phyloP scores from a whole-genome alignment of 345 rosid genomes.

The Salix purpurea region DNA sequence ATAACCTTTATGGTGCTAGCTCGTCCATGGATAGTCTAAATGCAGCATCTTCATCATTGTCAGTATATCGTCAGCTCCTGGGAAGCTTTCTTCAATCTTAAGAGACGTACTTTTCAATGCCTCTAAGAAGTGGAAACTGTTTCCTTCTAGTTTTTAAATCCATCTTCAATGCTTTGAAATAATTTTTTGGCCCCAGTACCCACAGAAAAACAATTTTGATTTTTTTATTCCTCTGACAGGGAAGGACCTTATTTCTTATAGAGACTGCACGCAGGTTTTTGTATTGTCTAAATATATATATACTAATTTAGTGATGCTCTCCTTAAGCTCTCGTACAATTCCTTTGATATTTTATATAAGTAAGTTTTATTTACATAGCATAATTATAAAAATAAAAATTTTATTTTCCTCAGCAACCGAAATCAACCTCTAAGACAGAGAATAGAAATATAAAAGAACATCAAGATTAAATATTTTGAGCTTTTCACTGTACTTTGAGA shows the following conservation, averaged over 20 bases:
- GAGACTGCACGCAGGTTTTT: slow-evolving; percentile 10
- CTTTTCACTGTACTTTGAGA: no score
- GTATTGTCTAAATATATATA: background rate
- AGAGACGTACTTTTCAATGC: background rate
- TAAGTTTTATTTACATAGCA: no score
- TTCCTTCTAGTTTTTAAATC: background rate
- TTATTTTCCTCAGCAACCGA: no score
- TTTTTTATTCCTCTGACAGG: background rate
- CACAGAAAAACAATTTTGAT: background rate
- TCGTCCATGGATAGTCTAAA: slow-evolving; percentile 33
- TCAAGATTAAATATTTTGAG: no score
- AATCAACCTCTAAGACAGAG: no score
- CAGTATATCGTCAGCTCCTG: slow-evolving; percentile 31
- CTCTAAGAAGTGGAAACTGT: background rate
- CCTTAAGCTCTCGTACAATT: no score
- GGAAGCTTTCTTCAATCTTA: slow-evolving; percentile 33
- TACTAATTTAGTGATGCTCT: no score
- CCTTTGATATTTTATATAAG: no score
- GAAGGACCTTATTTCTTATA: background rate
- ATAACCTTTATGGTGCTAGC: slow-evolving; percentile 30
- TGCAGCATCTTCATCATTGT: slow-evolving; percentile 24
- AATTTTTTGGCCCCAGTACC: background rate
- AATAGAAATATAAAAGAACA: no score
- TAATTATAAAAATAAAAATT: no score
- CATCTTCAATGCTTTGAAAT: background rate